Conservation (phyloP, 2,329 filamentous ascomycete genomes). For the Penicillium sumatraense region DNA sequence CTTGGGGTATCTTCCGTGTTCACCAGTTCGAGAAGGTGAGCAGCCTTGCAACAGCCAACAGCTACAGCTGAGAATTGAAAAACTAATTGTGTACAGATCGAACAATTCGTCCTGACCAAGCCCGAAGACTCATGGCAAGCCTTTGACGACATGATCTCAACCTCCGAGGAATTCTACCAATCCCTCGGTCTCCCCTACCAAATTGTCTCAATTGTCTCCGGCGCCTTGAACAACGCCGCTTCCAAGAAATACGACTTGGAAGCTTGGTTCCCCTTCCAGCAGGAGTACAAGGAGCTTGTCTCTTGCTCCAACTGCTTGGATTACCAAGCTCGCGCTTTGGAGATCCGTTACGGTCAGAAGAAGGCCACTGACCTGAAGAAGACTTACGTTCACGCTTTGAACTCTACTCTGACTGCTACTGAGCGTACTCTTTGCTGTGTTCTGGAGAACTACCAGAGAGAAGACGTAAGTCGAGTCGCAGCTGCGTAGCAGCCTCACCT, state of each 20-base stretch:
- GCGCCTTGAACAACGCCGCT: conserved; percentile 86
- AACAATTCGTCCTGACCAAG: conserved; percentile 80
- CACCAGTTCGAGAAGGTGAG: conserved; percentile 95
- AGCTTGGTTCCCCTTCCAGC: conserved; percentile 94
- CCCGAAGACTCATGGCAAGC: conserved; percentile 91
- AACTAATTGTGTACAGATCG: conserved; percentile 55
- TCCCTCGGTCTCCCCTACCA: conserved; percentile 87
- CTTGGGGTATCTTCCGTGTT: conserved; percentile 97
- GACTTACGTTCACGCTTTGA: conserved; percentile 92
- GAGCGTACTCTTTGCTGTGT: conserved; percentile 92
- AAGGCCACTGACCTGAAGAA: conserved; percentile 83
- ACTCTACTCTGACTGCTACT: conserved; percentile 87
- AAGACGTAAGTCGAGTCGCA: conserved; percentile 67
- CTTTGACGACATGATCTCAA: conserved; percentile 90
- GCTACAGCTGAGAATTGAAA: too few species aligned
- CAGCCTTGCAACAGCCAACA: too few species aligned
- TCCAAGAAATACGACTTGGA: conserved; percentile 96
- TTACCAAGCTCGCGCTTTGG: conserved; percentile 91
- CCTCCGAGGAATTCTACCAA: conserved; percentile 94
- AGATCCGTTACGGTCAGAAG: conserved; percentile 90
- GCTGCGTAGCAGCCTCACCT: too few species aligned
- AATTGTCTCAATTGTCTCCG: conserved; percentile 93
- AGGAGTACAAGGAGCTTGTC: conserved; percentile 97
- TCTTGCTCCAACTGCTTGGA: conserved; percentile 98
- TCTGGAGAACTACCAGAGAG: conserved; percentile 94